Base-by-base conservation (phyloP, 2,329 filamentous ascomycete species). In the Orbilia quercus region DNA sequence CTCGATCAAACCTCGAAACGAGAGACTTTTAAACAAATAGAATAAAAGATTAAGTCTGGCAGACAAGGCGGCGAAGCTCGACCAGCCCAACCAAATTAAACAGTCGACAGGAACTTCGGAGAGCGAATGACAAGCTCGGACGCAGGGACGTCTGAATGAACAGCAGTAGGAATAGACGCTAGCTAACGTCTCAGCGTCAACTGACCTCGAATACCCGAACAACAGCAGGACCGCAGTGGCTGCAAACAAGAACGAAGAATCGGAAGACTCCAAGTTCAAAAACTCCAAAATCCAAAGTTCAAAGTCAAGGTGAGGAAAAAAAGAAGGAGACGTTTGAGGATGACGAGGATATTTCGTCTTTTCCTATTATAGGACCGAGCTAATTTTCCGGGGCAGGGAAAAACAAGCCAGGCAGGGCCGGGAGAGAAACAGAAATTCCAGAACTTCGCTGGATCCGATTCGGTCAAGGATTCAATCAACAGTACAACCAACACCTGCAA, bases 381-480 rank as follows among this genome's bases (percentile, higher is more conserved):
- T 59, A 64, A 65, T 60, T 65, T 65, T 73, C 69, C 69, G 60
- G 69, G 60, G 69, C 69, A 65, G 48, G 69, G 51, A 38, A 44
- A n/a, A 14, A n/a, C 25, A 58, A 38, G 64, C 44, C 36, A 45
- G 55, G 31, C 44, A 59, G 34, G 50, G 36, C 50, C 58, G 54
- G 59, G 42, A 31, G 53, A 38, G 25, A 22, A 47, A 38, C 25
- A 31, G 53, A 58, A 31, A 62, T 73, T 73, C 69, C 69, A 73
- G 69, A 73, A 73, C 51, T 42, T 42, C 47, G 36, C 66, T 71
- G 50, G 57, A 59, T 53, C 34, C 51, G 58, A 60, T 38, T 38
- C 16, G 45, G 53, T 60, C 60, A 73, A 73, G 69, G 69, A 73
- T 73, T 54, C 60, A 58, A 60, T n/a, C n/a, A n/a, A n/a, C n/a